phyloP scores from a whole-genome alignment of 768 basidiomycete genomes.

The Guyanaporus albipodus region DNA sequence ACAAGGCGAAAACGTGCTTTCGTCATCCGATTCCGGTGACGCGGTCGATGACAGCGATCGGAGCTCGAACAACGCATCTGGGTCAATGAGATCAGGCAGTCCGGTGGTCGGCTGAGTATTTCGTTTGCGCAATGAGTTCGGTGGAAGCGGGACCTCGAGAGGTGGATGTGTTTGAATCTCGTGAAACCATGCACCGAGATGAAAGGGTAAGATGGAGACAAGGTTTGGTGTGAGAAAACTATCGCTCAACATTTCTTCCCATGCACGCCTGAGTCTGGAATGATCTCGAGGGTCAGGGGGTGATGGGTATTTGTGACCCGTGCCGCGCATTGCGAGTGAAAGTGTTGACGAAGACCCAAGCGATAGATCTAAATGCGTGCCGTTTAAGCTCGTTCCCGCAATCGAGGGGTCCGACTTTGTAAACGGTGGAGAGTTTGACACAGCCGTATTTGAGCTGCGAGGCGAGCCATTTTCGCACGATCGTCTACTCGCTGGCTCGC shows the following conservation, averaged over 20 bases:
- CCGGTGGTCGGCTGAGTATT: conserved; percentile 13
- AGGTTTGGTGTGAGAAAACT: conserved; percentile 54
- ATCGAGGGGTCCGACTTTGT: conserved; percentile 25
- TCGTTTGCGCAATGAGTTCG: conserved; percentile 37
- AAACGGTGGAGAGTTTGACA: conserved; percentile 17
- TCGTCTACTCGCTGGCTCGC: conserved; percentile 2
- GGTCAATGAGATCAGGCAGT: conserved; percentile 23
- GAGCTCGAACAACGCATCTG: conserved; percentile 32
- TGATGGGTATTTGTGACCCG: conserved; percentile 8
- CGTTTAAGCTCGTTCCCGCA: conserved; percentile 12
- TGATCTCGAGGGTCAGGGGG: conserved; percentile 56
- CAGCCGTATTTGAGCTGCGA: conserved; percentile 27
- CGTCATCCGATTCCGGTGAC: conserved; percentile 28
- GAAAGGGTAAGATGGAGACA: conserved; percentile 61
- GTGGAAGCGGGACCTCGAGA: conserved; percentile 52
- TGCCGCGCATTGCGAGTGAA: conserved; percentile 16
- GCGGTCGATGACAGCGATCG: conserved; percentile 20
- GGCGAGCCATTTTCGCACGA: conserved; percentile 25
- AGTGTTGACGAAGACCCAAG: conserved; percentile 20
- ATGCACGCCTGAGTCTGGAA: conserved; percentile 53
- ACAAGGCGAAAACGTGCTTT: conserved; percentile 7
- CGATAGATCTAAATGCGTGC: conserved; percentile 7
- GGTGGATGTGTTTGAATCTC: conserved; percentile 49
- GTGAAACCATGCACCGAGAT: conserved; percentile 54
- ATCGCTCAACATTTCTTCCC: conserved; percentile 62